phyloP scores from a whole-genome alignment of 768 basidiomycete genomes.

The Lactarius hengduanensis region DNA sequence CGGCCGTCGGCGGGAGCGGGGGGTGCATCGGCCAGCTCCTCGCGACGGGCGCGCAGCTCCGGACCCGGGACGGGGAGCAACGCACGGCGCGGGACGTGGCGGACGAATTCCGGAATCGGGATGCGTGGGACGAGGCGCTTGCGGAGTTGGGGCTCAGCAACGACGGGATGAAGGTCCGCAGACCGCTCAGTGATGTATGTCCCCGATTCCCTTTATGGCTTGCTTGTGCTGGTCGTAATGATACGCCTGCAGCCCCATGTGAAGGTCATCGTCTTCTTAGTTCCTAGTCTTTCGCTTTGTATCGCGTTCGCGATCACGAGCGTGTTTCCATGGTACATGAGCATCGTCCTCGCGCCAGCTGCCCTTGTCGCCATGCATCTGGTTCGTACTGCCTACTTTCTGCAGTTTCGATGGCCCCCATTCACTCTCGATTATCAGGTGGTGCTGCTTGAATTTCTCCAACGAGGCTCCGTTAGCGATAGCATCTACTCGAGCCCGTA shows the following conservation, averaged over 20 bases:
- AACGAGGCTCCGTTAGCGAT: neutral
- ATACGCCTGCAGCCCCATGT: conserved; percentile 6
- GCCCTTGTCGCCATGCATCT: neutral
- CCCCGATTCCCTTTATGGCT: neutral
- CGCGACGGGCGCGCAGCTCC: conserved; percentile 82
- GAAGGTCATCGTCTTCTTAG: conserved; percentile 7
- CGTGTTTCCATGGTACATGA: conserved; percentile 16
- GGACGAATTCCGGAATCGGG: conserved; percentile 70
- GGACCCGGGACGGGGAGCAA: conserved; percentile 71
- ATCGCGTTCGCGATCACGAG: conserved; percentile 4
- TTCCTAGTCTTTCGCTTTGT: neutral
- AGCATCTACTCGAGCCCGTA: neutral
- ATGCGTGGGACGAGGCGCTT: conserved; percentile 82
- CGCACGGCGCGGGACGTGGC: conserved; percentile 93
- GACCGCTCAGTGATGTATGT: conserved; percentile 69
- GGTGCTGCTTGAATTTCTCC: neutral
- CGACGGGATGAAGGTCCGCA: conserved; percentile 61
- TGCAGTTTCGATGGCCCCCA: neutral
- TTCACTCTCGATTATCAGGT: neutral
- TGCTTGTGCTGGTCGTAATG: neutral
- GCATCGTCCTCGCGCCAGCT: neutral
- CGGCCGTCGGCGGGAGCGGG: conserved; percentile 86
- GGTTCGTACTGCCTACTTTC: neutral
- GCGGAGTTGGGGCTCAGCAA: conserved; percentile 81
- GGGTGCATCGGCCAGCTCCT: conserved; percentile 78